Evolutionary conservation across 2,329 filamentous ascomycete genomes (phyloP), one percentile per base, ranked within the genome.

Genomic region (Aspergillus luchuensis): DNA sequence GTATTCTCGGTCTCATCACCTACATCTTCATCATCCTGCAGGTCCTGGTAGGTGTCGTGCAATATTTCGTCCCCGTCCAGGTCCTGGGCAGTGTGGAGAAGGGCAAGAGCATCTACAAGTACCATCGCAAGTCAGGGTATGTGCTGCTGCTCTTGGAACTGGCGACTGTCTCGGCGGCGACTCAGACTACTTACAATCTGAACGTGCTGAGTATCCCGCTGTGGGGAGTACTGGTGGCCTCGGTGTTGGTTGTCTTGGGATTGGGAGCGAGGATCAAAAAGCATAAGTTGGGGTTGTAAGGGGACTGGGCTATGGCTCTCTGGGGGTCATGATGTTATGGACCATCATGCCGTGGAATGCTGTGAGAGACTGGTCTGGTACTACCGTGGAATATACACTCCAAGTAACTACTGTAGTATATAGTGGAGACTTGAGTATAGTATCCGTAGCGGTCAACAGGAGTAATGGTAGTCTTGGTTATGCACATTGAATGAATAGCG

Each of bases 41-140:
- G 79, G 89, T 91, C 48, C 53, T 89, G 1, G 85, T 97, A 30
- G 94, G 95, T 15, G 85, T 96, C 64, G 90, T 91, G 33, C 91
- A 95, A 79, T 97, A 89, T 81, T 91, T 87, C 60, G 80, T 85
- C 2, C 93, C 93, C 0, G 72, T 73, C 0, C 48, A 62, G 13
- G 69, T 96, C 1, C 96, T 94, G 69, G 93, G 93, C 5, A 87
- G 91, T 58, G 87, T 89, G 64, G 88, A 91, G 25, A 87, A 87
- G 3, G 94, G 92, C 19, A 96, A 93, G 83, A 82, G 82, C 23
- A 75, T 97, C 45, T 98, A 94, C 83, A 97, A 96, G 78, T 97
- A 93, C 70, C 95, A 98, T 75, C 87, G 94, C 30, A 78, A 85
- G 57, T 84, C 82, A 21, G 95, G 94, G 2, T 98, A 99, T 73